Conservation (phyloP, 225 moss, liverwort and hornwort species). For the Pseudisothecium myosuroides region DNA sequence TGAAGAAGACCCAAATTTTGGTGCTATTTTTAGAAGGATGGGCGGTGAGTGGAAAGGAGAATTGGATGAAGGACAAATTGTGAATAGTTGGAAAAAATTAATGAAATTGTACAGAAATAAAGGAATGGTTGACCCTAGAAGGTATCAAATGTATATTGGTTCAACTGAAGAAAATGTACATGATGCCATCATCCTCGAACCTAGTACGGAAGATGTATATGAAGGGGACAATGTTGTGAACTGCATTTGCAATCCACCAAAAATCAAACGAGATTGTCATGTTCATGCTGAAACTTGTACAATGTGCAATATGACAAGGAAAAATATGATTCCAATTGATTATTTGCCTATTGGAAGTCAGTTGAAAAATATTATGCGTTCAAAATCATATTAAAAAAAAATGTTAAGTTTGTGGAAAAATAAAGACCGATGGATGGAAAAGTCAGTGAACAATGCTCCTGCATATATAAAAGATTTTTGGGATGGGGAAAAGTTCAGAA, state of each 20-base stretch:
- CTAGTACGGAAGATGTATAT: background rate
- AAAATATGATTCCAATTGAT: background rate
- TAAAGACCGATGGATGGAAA: background rate
- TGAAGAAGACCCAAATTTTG: background rate
- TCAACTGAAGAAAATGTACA: background rate
- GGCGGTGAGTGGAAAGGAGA: background rate
- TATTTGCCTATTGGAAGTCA: background rate
- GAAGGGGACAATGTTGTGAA: background rate
- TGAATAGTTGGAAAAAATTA: background rate
- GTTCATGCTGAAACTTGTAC: background rate
- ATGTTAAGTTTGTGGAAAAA: background rate
- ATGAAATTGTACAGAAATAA: background rate
- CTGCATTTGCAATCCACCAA: background rate
- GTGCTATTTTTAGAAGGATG: background rate
- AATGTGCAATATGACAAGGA: background rate
- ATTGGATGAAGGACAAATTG: background rate
- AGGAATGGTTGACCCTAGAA: background rate
- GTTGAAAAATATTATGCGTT: background rate
- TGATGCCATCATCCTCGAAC: background rate
- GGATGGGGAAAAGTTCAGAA: background rate
- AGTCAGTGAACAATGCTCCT: rapidly evolving
- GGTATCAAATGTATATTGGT: background rate
- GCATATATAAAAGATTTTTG: background rate
- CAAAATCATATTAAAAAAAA: background rate
- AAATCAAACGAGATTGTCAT: background rate